Conservation (phyloP, 2,329 filamentous ascomycete genomes). For the Sporothrix schenckii region DNA sequence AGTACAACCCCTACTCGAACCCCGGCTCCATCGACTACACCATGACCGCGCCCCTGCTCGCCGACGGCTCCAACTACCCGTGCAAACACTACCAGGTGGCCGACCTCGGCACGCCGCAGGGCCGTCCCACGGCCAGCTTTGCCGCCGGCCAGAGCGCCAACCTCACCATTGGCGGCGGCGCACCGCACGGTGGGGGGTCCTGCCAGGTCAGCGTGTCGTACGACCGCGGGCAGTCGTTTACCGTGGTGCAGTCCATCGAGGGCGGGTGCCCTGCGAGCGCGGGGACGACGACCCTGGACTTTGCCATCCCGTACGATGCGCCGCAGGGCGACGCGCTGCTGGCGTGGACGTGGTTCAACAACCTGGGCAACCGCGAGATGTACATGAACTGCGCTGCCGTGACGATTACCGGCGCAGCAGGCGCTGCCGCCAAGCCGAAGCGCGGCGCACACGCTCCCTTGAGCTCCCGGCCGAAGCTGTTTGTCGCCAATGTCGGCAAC, state of each 20-base stretch:
- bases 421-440: constrained; percentile 51
- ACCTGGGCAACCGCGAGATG: constrained; percentile 76
- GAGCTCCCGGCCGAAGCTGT: constrained; percentile 29
- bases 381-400: constrained; percentile 85
- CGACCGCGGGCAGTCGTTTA: constrained; percentile 70
- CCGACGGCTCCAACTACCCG: constrained; percentile 67
- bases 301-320: constrained; percentile 66
- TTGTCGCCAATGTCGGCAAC: constrained; percentile 34
- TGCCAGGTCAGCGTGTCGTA: constrained; percentile 78
- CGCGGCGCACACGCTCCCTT: constrained; percentile 57
- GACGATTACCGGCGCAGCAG: constrained; percentile 45
- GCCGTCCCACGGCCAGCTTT: constrained; percentile 63
- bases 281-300: constrained; percentile 58
- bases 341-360: constrained; percentile 78
- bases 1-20: constrained; percentile 52
- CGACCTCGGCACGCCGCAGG: constrained; percentile 53
- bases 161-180: constrained; percentile 65
- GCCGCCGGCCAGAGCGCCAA: constrained; percentile 63
- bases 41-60: constrained; percentile 68
- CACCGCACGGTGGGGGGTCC: constrained; percentile 69
- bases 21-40: constrained; percentile 63
- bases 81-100: constrained; percentile 68
- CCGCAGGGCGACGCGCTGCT: constrained; percentile 63
- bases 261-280: constrained; percentile 55
- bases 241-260: constrained; percentile 64